Base-by-base conservation (phyloP, 75 land plant species). In the Pinus taeda region DNA sequence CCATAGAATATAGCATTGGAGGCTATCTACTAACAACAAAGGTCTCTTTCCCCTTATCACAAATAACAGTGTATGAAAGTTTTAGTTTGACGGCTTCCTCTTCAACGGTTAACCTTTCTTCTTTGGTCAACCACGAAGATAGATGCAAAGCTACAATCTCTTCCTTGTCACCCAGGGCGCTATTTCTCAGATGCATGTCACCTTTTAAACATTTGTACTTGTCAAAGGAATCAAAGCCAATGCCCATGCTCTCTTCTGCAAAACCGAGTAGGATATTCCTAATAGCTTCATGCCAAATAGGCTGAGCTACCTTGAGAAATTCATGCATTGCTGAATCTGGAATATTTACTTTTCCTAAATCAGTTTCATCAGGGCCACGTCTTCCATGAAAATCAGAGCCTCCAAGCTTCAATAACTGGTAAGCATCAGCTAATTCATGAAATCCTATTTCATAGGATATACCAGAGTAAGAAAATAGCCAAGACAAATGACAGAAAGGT, bases 361-460 rank as follows among this genome's bases (percentile, higher is more conserved):
- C 89, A 57, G 88, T 82, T 71, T 96, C 98, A 70, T 86, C 83
- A 11, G 80, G 77, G 21, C 88, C 86, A 15, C 94, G 91, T 78
- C 81, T 90, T 67, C 90, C 97, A 83, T 96, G 99, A 82, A 74
- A 96, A 80, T 96, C 98, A 15, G 98, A 96, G 15, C 98, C 98
- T 53, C 99, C 99, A n/a, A 96, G 80, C 82, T 92, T 96, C 78
- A 92, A 17, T 59, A 96, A 94, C 33, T 78, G 81, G 77, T 84
- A 85, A 36, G 75, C 36, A 78, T 90, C 93, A 20, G 98, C 98
- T 65, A 93, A 72, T 17, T 85, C 93, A 75, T 83, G 85, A 79
- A 81, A 87, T 33, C 76, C 98, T 95, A 86, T 77, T 56, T n/a
- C 13, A 75, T 55, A 20, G 14, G 42, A 69, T 69, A n/a, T 37